A percentile compares a stretch with the other conserved stretches of the same genome.
These are phyloP conservation scores for Fusarium pseudocircinatum DNA, from an alignment of 2,329 filamentous ascomycete genomes.

Conservation along the genomic window DNA sequence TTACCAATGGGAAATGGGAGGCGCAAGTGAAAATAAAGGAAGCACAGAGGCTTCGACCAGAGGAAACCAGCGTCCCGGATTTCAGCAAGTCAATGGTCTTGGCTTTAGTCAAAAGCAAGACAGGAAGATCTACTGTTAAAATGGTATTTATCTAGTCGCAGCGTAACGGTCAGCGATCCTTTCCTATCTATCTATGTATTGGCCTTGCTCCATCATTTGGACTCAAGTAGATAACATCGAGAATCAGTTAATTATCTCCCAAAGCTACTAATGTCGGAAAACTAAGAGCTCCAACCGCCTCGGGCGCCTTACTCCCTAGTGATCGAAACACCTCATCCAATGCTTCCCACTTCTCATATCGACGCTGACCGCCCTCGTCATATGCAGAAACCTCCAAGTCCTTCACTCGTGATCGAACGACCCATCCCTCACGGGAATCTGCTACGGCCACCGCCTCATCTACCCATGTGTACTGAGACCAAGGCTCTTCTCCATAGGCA, in stretches of 20 bases:
- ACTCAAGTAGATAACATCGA: neutral
- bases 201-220: neutral
- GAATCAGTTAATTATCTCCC: neutral
- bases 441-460: neutral
- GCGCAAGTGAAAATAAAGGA: fast-evolving
- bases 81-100: neutral
- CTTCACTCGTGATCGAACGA: neutral
- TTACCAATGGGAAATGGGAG: neutral
- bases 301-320: neutral
- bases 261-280: neutral
- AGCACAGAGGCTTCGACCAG: neutral
- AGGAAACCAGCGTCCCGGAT: neutral
- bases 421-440: neutral
- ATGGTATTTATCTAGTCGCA: neutral
- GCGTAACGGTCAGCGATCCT: too few species aligned
- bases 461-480: neutral
- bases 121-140: neutral
- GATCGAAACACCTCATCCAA: neutral
- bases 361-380: neutral
- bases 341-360: neutral
- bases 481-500: neutral
- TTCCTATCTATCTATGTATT: too few species aligned
- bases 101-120: neutral
- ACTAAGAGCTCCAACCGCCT: neutral
- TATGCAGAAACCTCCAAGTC: neutral